phyloP scores from a whole-genome alignment of 768 basidiomycete species.

The Xanthoconium stramineum region DNA sequence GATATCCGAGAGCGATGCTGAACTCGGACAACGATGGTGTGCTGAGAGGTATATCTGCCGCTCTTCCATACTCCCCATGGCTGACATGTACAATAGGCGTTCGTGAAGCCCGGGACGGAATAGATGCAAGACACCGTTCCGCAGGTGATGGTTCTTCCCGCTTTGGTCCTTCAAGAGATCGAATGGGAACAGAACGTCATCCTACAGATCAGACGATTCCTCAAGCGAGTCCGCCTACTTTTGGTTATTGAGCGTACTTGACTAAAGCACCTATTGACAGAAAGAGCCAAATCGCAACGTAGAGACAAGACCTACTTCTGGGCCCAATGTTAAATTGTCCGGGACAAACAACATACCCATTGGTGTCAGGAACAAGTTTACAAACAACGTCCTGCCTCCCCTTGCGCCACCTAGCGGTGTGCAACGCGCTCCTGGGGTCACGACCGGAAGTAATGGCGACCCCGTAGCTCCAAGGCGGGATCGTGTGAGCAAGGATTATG shows the following conservation, averaged over 20 bases:
- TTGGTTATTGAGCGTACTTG: background rate
- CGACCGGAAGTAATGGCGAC: conserved; percentile 20
- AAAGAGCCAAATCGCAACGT: conserved; percentile 17
- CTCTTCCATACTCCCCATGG: background rate
- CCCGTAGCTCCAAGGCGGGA: conserved; percentile 17
- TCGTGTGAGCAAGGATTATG: conserved; percentile 19
- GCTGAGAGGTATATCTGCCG: conserved; percentile 10
- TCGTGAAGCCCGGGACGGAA: conserved; percentile 20
- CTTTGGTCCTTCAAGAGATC: conserved; percentile 17
- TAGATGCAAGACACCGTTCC: conserved; percentile 19
- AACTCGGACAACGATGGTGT: conserved; percentile 19
- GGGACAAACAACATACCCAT: conserved; percentile 34
- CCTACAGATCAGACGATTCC: conserved; percentile 12
- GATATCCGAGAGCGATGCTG: conserved; percentile 39
- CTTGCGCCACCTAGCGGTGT: background rate
- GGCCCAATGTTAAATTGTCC: conserved; percentile 25
- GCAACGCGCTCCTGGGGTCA: background rate
- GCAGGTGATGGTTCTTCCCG: conserved; percentile 15
- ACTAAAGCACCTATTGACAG: conserved; percentile 7
- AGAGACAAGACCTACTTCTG: conserved; percentile 15
- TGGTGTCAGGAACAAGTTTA: conserved; percentile 27
- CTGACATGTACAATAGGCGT: conserved; percentile 2
- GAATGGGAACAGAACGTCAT: conserved; percentile 17
- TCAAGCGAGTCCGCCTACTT: conserved; percentile 14
- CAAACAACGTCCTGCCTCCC: conserved; percentile 1